These are phyloP conservation scores for Nectriaceae sp. DNA, from an alignment of 2,329 filamentous ascomycete species.

Conservation along the genomic window DNA sequence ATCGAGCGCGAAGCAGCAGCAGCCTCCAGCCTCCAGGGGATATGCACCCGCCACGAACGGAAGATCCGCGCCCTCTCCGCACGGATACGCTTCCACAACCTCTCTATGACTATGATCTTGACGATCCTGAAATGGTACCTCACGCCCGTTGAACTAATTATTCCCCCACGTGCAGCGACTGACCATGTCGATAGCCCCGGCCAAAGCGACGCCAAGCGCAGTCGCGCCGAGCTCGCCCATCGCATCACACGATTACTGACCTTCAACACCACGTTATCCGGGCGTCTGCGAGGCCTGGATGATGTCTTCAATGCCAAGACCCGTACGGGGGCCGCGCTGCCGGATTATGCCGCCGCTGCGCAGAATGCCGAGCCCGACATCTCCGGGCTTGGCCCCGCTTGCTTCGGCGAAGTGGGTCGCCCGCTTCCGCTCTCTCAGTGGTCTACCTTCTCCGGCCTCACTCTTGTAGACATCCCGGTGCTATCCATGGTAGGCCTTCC, in stretches of 20 bases:
- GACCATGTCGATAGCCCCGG: constrained; percentile 28
- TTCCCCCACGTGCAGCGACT: too few relatives aligned
- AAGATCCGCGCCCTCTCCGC: constrained; percentile 32
- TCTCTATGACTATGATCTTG: constrained; percentile 43
- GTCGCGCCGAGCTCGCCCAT: constrained; percentile 35
- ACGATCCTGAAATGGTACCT: constrained; percentile 40
- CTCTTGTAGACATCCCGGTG: not conserved
- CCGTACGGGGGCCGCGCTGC: constrained; percentile 12
- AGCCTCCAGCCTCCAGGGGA: constrained; percentile 16
- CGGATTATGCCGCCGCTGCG: constrained; percentile 7
- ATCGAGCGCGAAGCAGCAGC: constrained; percentile 26
- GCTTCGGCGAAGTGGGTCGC: not conserved
- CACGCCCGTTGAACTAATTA: too few relatives aligned
- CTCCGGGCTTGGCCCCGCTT: not conserved
- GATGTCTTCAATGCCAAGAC: constrained; percentile 22
- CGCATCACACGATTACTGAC: constrained; percentile 36
- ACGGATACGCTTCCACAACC: constrained; percentile 38
- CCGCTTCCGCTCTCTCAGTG: not conserved
- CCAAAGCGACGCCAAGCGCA: constrained; percentile 38
- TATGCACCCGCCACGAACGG: constrained; percentile 25
- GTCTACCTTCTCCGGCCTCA: not conserved
- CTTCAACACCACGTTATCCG: constrained; percentile 35
- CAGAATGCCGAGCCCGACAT: not conserved
- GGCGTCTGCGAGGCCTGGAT: constrained; percentile 31
- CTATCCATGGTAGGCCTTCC: not conserved